These are phyloP conservation scores for Chrysoporthe puriensis DNA, from an alignment of 2,329 filamentous ascomycete species.

Conservation along the genomic window DNA sequence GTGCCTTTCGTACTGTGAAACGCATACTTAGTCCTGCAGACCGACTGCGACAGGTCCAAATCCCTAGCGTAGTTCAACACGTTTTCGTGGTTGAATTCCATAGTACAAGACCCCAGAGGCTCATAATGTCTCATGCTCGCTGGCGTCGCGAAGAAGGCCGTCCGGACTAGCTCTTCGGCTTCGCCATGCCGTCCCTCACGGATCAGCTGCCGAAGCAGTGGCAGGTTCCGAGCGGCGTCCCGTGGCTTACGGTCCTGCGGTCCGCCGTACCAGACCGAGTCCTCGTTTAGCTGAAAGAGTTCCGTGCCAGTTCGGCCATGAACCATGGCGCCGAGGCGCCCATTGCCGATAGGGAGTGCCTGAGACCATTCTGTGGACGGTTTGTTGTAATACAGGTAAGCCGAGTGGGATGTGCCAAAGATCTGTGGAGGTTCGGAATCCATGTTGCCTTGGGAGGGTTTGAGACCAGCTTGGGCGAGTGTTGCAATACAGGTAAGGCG, in stretches of 20 bases:
- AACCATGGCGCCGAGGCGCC: slow-evolving; percentile 48
- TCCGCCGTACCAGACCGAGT: slow-evolving; percentile 52
- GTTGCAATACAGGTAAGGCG: slow-evolving; percentile 34
- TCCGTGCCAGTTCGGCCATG: slow-evolving; percentile 49
- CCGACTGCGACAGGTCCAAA: slow-evolving; percentile 29
- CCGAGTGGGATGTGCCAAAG: not conserved
- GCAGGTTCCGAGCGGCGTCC: slow-evolving; percentile 42
- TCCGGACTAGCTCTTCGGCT: slow-evolving; percentile 45
- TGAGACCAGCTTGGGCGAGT: slow-evolving; percentile 39
- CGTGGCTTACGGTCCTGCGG: slow-evolving; percentile 47
- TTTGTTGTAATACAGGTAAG: slow-evolving; percentile 35
- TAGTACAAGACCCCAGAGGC: slow-evolving; percentile 41
- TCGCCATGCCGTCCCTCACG: slow-evolving; percentile 43
- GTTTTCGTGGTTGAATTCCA: slow-evolving; percentile 44
- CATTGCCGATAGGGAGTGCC: slow-evolving; percentile 53
- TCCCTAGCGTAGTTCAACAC: slow-evolving; percentile 28
- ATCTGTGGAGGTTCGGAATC: not conserved
- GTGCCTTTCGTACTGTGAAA: not conserved
- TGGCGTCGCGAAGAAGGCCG: slow-evolving; percentile 50
- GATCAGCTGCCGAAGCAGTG: slow-evolving; percentile 45
- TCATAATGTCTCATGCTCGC: slow-evolving; percentile 53
- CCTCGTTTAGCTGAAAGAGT: slow-evolving; percentile 50
- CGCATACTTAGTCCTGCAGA: slow-evolving; percentile 23
- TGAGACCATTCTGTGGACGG: slow-evolving; percentile 40
- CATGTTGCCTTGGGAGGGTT: slow-evolving; percentile 41